Conservation (phyloP, 164 flowering plant species). For the Macadamia tetraphylla region DNA sequence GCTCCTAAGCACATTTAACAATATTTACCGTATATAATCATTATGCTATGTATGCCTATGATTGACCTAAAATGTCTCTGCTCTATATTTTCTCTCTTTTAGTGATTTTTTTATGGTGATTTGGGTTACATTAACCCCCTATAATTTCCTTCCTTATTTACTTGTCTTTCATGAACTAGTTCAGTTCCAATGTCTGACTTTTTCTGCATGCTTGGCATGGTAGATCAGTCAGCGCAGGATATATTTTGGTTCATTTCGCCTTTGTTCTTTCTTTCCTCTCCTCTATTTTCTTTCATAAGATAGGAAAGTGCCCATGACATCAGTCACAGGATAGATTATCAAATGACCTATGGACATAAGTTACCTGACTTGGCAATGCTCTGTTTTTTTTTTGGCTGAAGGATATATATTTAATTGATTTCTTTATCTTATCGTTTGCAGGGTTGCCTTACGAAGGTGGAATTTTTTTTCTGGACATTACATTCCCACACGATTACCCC, state of each 20-base stretch:
- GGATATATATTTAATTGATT: not conserved
- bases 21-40: not conserved
- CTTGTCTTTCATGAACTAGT: not conserved
- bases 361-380: not conserved
- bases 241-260: not conserved
- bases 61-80: not conserved
- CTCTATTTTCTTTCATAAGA: not conserved
- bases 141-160: not conserved
- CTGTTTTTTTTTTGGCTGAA: not conserved
- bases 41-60: not conserved
- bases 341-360: not conserved
- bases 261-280: not conserved
- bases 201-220: not conserved
- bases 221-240: not conserved
- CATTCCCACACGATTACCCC: slow-evolving; percentile 84
- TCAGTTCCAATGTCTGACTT: not conserved
- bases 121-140: not conserved
- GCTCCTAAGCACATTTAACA: not conserved
- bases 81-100: not conserved
- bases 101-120: not conserved
- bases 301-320: not conserved
- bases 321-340: not conserved
- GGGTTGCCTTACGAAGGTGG: slow-evolving; percentile 94
- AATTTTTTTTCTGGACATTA: slow-evolving; percentile 80
- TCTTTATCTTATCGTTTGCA: slow-evolving; percentile 22